Evolutionary conservation across 805 yeast genomes (phyloP).

Genomic region (Sugiyamaella floridensis): DNA sequence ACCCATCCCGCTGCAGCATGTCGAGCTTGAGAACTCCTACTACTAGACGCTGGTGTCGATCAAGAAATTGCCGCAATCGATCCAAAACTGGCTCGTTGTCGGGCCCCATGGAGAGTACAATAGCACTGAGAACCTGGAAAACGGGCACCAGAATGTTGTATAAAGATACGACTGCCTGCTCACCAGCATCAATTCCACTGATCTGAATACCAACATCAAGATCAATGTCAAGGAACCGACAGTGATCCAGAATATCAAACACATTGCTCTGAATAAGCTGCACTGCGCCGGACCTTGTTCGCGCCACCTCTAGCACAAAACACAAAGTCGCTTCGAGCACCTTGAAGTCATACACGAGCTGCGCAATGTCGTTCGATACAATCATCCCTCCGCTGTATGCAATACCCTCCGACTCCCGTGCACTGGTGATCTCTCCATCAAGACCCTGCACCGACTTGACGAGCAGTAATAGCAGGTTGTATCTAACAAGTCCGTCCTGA

Average conservation of each 20-base stretch:
- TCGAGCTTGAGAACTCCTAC: slow-evolving; percentile 60
- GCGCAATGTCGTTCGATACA: slow-evolving; percentile 19
- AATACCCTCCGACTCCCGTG: neutral
- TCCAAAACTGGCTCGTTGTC: slow-evolving; percentile 53
- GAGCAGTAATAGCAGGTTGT: slow-evolving; percentile 58
- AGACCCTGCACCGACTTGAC: slow-evolving; percentile 62
- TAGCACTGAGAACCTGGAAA: slow-evolving; percentile 63
- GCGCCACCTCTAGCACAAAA: slow-evolving; percentile 67
- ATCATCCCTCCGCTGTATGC: neutral
- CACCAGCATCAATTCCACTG: slow-evolving; percentile 41
- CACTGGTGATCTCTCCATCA: slow-evolving; percentile 50
- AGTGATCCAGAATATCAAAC: slow-evolving; percentile 52
- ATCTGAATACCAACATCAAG: slow-evolving; percentile 70
- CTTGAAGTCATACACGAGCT: slow-evolving; percentile 62
- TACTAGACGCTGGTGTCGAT: slow-evolving; percentile 47
- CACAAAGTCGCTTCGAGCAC: slow-evolving; percentile 67
- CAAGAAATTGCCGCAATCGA: slow-evolving; percentile 47
- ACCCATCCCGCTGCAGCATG: slow-evolving; percentile 20
- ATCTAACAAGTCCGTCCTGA: slow-evolving; percentile 52
- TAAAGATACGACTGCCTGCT: slow-evolving; percentile 41
- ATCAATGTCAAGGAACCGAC: slow-evolving; percentile 56
- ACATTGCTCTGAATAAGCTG: slow-evolving; percentile 68
- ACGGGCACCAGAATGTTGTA: slow-evolving; percentile 67
- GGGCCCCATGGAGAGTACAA: slow-evolving; percentile 70
- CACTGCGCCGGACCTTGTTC: slow-evolving; percentile 69